Evolutionary conservation across 164 flowering plant species (phyloP), one percentile per base, ranked within the genome.

Genomic region (Magnolia sinica): DNA sequence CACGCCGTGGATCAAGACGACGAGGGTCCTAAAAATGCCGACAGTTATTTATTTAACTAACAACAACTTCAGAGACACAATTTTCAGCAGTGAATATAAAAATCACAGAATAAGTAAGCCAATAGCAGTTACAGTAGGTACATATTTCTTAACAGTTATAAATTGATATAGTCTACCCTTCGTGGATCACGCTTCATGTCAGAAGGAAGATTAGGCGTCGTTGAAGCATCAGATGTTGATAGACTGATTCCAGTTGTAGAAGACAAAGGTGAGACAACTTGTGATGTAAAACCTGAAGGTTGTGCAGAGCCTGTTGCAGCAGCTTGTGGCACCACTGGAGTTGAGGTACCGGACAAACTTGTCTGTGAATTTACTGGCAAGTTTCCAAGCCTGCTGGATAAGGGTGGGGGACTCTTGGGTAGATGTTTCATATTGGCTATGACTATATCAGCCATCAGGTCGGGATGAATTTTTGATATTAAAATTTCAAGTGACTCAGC

Each of bases 371-470:
- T 51, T 29, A 74, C 68, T 23, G 93, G 85, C 49, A 77, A 66
- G 74, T 73, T 85, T 65, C 86, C 89, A 74, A 84, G 76, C 80
- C 82, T 78, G 65, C 80, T 83, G 37, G 92, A 51, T n/a, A 88
- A 70, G n/a, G 93, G 87, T 63, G 91, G 90, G 7, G 87, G 83
- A 49, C 51, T 80, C 82, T 85, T 89, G 10, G 98, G 97, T 83
- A 96, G 88, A 80, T 96, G 93, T 76, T 83, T 94, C 99, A 96
- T 93, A 80, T 91, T 96, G 74, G 92, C 87, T 76, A 96, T 91
- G 72, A 96, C 98, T 76, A 96, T 94, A 84, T 96, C 99, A 45
- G 99, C 99, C 84, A 96, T 79, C 74, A 96, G 76, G 82, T 96
- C 98, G 64, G 98, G 95, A 72, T 93, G 98, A 29, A 96, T 87